phyloP scores from a whole-genome alignment of 768 basidiomycete genomes.

The Tephrocybe sp. region DNA sequence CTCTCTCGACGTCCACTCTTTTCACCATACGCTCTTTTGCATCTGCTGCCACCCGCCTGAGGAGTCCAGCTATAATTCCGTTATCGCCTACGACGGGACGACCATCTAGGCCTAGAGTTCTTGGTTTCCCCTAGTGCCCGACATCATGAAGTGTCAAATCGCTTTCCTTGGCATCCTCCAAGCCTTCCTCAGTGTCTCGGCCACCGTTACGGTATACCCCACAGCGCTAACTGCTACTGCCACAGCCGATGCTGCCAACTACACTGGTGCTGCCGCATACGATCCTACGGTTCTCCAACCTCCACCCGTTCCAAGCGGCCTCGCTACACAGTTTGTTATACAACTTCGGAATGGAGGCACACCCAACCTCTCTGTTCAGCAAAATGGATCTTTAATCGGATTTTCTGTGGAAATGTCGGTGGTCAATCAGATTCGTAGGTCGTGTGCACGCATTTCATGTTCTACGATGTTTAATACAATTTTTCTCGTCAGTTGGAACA shows the following conservation, averaged over 20 bases:
- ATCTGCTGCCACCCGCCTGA: too few species aligned
- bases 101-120: not conserved
- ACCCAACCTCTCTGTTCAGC: constrained; percentile 8
- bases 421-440: constrained; percentile 48
- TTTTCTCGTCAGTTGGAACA: constrained; percentile 6
- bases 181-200: constrained; percentile 12
- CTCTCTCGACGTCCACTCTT: too few species aligned
- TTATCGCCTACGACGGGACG: not conserved
- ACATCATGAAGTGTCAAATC: constrained; percentile 1
- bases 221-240: constrained; percentile 19
- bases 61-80: too few species aligned
- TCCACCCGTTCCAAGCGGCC: constrained; percentile 48
- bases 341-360: constrained; percentile 27
- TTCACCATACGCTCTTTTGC: too few species aligned
- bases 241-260: constrained; percentile 34
- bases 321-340: constrained; percentile 42
- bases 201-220: constrained; percentile 31
- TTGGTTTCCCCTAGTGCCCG: not conserved
- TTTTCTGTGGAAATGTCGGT: constrained; percentile 67
- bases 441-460: constrained; percentile 19
- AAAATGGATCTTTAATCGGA: constrained; percentile 43
- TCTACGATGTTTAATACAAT: not conserved
- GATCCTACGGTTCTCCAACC: constrained; percentile 47
- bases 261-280: constrained; percentile 51
- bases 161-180: constrained; percentile 9